phyloP scores from a whole-genome alignment of 768 basidiomycete genomes.

The Pulveroboletus ravenelii region DNA sequence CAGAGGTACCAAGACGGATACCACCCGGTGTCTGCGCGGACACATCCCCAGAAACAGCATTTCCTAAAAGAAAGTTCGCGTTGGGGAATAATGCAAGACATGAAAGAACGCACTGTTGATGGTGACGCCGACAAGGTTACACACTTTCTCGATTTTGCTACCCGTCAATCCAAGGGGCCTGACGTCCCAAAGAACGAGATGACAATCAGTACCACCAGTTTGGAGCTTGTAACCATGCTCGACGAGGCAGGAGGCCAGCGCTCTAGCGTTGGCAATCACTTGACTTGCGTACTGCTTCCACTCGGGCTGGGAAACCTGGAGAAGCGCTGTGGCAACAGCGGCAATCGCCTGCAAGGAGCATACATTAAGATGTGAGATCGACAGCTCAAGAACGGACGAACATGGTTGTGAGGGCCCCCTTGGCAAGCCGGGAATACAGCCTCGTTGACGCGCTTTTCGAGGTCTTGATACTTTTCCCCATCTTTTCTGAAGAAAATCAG shows the following conservation, averaged over 20 bases:
- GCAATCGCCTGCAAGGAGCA: constrained; percentile 71
- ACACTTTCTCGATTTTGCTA: constrained; percentile 97
- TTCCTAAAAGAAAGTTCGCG: constrained; percentile 49
- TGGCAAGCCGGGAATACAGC: constrained; percentile 99
- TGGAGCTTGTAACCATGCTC: constrained; percentile 91
- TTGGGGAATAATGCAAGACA: background rate
- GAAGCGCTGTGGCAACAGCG: constrained; percentile 86
- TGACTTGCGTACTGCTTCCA: constrained; percentile 93
- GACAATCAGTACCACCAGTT: constrained; percentile 95
- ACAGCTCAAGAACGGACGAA: constrained; percentile 31
- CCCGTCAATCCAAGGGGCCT: constrained; percentile 95
- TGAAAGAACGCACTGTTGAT: constrained; percentile 71
- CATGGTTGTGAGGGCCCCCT: constrained; percentile 99
- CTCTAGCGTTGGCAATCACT: constrained; percentile 83
- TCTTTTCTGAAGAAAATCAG: constrained; percentile 98
- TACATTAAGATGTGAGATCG: background rate
- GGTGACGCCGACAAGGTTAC: constrained; percentile 93
- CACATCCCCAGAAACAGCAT: constrained; percentile 94
- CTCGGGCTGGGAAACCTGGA: constrained; percentile 83
- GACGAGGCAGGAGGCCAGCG: constrained; percentile 68
- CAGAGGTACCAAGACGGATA: constrained; percentile 92
- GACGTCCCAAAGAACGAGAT: constrained; percentile 96
- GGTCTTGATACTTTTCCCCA: constrained; percentile 70
- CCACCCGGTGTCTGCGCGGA: constrained; percentile 96
- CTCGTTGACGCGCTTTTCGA: constrained; percentile 96